Evolutionary conservation across 2,329 filamentous ascomycete genomes (phyloP).

Genomic region (Juglanconis sp.): DNA sequence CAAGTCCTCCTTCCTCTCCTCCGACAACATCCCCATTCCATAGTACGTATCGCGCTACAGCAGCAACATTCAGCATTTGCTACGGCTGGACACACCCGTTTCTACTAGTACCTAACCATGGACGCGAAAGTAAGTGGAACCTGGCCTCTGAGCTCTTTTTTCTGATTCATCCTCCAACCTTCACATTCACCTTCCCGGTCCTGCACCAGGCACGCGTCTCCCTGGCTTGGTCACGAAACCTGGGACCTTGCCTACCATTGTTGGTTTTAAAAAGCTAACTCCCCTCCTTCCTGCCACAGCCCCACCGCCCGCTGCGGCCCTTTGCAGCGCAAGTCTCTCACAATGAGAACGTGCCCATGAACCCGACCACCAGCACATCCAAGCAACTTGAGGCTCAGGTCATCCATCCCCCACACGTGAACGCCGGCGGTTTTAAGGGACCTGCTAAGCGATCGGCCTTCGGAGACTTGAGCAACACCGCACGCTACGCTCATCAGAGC

Average conservation of each 20-base stretch:
- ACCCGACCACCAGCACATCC: neutral
- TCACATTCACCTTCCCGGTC: too few relatives aligned
- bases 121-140: conserved; percentile 37
- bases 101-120: conserved; percentile 27
- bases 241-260: neutral
- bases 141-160: conserved; percentile 1
- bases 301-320: conserved; percentile 61
- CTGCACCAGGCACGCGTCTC: too few relatives aligned
- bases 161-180: neutral
- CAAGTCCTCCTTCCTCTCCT: neutral
- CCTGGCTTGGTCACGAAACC: neutral
- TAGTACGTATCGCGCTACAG: conserved; percentile 15
- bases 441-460: conserved; percentile 75
- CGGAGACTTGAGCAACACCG: conserved; percentile 75
- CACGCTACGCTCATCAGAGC: conserved; percentile 34
- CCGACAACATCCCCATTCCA: conserved; percentile 5
- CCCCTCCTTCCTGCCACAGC: conserved; percentile 46
- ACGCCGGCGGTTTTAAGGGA: conserved; percentile 56
- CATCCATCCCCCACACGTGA: conserved; percentile 31
- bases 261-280: conserved; percentile 1
- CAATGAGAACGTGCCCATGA: conserved; percentile 64
- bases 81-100: conserved; percentile 1
- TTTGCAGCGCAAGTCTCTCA: conserved; percentile 34
- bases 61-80: conserved; percentile 18
- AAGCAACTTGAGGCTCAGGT: conserved; percentile 8